Percentiles rank a stretch among this genome's conserved stretches.
Conservation (phyloP, 352 stramenopile species). For the Phytopythium vexans region DNA sequence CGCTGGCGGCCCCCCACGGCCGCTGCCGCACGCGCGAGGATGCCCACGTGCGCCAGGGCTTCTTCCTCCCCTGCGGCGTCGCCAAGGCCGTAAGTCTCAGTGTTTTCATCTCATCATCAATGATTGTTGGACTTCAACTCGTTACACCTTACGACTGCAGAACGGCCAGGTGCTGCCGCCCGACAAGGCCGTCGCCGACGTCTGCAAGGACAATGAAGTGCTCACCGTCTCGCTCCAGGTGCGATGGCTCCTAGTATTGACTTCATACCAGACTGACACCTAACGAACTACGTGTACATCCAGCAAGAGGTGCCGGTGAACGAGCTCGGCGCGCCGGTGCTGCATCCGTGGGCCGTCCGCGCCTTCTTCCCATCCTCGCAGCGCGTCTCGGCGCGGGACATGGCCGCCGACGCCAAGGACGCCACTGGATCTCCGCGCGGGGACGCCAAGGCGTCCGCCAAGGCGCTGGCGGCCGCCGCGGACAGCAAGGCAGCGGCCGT, state of each 20-base stretch:
- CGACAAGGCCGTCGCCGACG: conserved; percentile 50
- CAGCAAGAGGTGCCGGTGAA: conserved; percentile 82
- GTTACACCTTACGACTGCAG: background rate
- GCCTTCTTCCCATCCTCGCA: conserved; percentile 50
- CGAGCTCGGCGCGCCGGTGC: conserved; percentile 71
- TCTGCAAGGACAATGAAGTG: conserved; percentile 71
- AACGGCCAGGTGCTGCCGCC: conserved; percentile 44
- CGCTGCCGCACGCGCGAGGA: conserved; percentile 74
- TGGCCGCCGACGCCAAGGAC: conserved; percentile 2
- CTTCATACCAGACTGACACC: background rate
- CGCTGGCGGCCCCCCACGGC: conserved; percentile 56
- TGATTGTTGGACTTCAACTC: too few species aligned
- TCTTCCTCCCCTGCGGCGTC: conserved; percentile 71
- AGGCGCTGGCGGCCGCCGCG: conserved; percentile 6
- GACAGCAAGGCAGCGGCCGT: conserved; percentile 20
- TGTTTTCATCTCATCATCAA: background rate
- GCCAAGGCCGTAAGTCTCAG: conserved; percentile 21
- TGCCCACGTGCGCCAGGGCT: conserved; percentile 69
- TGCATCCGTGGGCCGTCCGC: conserved; percentile 52
- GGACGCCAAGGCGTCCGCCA: conserved; percentile 9
- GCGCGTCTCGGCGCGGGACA: background rate
- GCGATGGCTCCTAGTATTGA: background rate
- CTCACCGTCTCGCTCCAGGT: conserved; percentile 70
- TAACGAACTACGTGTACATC: background rate
- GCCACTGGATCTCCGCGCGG: background rate